Evolutionary conservation across 1,284 basidiomycete species (phyloP).

Genomic region (Ustilago esculenta): DNA sequence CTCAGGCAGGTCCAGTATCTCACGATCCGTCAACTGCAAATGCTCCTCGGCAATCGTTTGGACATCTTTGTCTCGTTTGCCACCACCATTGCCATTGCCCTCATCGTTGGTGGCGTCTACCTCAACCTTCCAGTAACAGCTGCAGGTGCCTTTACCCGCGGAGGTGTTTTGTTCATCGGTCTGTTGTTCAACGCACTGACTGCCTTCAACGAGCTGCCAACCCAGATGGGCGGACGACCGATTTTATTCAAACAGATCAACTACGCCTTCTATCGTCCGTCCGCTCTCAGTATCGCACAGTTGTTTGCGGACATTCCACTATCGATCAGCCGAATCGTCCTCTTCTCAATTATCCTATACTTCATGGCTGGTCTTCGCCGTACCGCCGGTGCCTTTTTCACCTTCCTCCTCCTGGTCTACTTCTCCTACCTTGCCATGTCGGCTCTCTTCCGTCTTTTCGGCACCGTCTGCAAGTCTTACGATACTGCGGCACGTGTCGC

Average conservation of each 20-base stretch:
- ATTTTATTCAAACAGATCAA: conserved; percentile 49
- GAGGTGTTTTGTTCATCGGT: conserved; percentile 79
- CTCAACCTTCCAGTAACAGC: conserved; percentile 71
- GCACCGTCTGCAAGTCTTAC: conserved; percentile 48
- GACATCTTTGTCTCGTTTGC: conserved; percentile 72
- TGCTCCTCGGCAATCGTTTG: conserved; percentile 82
- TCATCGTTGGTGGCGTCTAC: conserved; percentile 84
- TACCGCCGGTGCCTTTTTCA: conserved; percentile 65
- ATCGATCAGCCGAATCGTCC: conserved; percentile 66
- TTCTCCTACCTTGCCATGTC: conserved; percentile 56
- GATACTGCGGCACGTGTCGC: conserved; percentile 52
- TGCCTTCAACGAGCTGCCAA: conserved; percentile 67
- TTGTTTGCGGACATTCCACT: conserved; percentile 68
- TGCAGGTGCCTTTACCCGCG: conserved; percentile 78
- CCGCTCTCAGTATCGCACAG: conserved; percentile 54
- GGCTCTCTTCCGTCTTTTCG: conserved; percentile 54
- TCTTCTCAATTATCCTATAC: conserved; percentile 68
- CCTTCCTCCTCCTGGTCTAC: conserved; percentile 71
- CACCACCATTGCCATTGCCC: conserved; percentile 71
- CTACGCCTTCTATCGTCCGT: conserved; percentile 64
- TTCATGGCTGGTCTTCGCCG: conserved; percentile 55
- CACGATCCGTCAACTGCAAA: conserved; percentile 79
- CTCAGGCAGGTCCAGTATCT: conserved; percentile 70
- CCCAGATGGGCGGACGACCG: conserved; percentile 56
- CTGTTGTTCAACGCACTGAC: conserved; percentile 67